phyloP scores from a whole-genome alignment of 139 green algal species.

The Zygnema cylindricum region DNA sequence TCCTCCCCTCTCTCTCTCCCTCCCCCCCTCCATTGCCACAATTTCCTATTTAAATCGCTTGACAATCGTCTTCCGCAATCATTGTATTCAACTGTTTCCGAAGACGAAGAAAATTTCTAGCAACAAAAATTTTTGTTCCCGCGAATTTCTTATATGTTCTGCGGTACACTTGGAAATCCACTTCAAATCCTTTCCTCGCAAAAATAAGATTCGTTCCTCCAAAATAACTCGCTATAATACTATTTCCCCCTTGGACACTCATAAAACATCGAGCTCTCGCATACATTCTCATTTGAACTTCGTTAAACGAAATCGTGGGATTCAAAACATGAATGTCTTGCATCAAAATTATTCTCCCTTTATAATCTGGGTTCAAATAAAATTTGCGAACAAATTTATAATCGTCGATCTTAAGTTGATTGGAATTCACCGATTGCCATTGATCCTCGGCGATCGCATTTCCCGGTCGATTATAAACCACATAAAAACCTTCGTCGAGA shows the following conservation, averaged over 20 bases:
- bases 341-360: conserved; percentile 13
- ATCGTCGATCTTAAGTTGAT: background rate
- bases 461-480: conserved; percentile 46
- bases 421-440: background rate
- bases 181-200: conserved; percentile 3
- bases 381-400: background rate
- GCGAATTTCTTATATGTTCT: conserved; percentile 4
- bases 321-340: conserved; percentile 16
- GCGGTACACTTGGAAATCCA: background rate
- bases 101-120: background rate
- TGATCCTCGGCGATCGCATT: background rate
- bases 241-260: conserved; percentile 36
- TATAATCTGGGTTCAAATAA: conserved; percentile 16
- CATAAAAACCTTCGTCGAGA: conserved; percentile 22
- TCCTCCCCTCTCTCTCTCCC: background rate
- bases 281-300: conserved; percentile 45
- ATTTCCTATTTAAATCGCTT: background rate
- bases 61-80: background rate
- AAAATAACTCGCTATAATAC: conserved; percentile 32
- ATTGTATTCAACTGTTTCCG: background rate
- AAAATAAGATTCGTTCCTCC: conserved; percentile 45
- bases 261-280: conserved; percentile 22
- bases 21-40: background rate
- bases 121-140: conserved; percentile 30
- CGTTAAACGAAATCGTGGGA: conserved; percentile 31